Percentiles rank a stretch among this genome's conserved stretches.
These are phyloP conservation scores for Pichia scutulata DNA, from an alignment of 805 yeast genomes.

Conservation along the genomic window DNA sequence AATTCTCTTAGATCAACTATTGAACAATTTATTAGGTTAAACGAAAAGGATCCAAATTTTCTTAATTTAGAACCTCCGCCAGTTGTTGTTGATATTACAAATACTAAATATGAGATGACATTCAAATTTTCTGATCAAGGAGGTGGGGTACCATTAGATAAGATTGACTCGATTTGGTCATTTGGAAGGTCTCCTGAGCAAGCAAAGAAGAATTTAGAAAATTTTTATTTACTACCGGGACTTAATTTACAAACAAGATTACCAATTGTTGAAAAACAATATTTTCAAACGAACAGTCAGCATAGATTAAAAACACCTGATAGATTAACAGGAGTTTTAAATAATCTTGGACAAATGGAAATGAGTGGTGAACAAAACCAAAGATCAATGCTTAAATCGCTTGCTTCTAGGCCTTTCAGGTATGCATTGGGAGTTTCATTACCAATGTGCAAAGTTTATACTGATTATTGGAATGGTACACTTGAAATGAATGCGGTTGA, in stretches of 20 bases:
- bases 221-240: conserved; percentile 67
- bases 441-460: conserved; percentile 88
- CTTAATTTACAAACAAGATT: conserved; percentile 32
- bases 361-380: conserved; percentile 21
- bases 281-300: conserved; percentile 3
- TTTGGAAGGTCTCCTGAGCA: conserved; percentile 65
- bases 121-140: conserved; percentile 85
- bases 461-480: conserved; percentile 96
- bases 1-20: conserved; percentile 82
- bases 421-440: conserved; percentile 79
- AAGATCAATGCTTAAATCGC: conserved; percentile 48
- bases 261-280: conserved; percentile 18
- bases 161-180: conserved; percentile 69
- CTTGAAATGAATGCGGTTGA: conserved; percentile 74
- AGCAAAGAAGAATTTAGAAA: conserved; percentile 51
- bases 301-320: background rate
- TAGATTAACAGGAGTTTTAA: conserved; percentile 20
- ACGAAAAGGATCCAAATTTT: conserved; percentile 14
- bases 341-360: conserved; percentile 28
- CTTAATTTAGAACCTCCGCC: conserved; percentile 45
- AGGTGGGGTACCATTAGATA: conserved; percentile 67
- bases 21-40: conserved; percentile 31
- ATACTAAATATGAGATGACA: conserved; percentile 56
- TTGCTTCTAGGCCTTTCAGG: conserved; percentile 67
- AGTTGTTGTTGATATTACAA: conserved; percentile 65